These are phyloP conservation scores for Xylariaceae sp. DNA, from an alignment of 2,329 filamentous ascomycete species.

Conservation along the genomic window DNA sequence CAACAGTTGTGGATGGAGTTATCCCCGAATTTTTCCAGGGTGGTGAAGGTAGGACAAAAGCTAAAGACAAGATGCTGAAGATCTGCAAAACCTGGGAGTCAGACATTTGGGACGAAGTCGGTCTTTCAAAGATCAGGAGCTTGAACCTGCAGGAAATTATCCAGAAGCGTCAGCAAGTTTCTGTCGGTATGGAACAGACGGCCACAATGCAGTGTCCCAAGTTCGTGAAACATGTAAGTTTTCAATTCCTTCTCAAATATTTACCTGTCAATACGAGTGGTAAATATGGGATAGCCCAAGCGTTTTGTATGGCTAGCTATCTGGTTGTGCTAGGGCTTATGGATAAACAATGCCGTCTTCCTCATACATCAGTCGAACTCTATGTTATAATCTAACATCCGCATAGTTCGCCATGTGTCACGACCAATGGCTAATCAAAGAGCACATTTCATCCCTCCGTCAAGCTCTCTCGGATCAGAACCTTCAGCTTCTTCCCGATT, in stretches of 20 bases:
- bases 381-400: slow-evolving; percentile 15
- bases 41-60: slow-evolving; percentile 56
- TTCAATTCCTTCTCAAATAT: slow-evolving; percentile 5
- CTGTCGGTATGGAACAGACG: slow-evolving; percentile 66
- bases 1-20: slow-evolving; percentile 65
- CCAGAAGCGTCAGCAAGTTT: slow-evolving; percentile 70
- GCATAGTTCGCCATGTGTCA: slow-evolving; percentile 89
- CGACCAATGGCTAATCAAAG: slow-evolving; percentile 94
- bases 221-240: slow-evolving; percentile 87
- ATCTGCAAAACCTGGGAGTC: slow-evolving; percentile 77
- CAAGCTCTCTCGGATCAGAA: slow-evolving; percentile 95
- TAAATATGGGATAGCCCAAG: too few relatives aligned
- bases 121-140: slow-evolving; percentile 82
- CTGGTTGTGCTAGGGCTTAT: too few relatives aligned
- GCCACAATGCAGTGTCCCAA: slow-evolving; percentile 73
- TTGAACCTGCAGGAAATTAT: slow-evolving; percentile 81
- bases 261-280: neutral
- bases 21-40: slow-evolving; percentile 64
- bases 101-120: slow-evolving; percentile 81
- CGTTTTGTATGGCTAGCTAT: too few relatives aligned
- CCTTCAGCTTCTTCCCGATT: slow-evolving; percentile 92
- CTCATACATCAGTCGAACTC: too few relatives aligned
- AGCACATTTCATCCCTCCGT: slow-evolving; percentile 87
- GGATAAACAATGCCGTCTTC: too few relatives aligned
- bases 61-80: slow-evolving; percentile 70